Evolutionary conservation across 2,329 filamentous ascomycete species (phyloP), one percentile per base, ranked within the genome.

Genomic region (Fusarium sp.): DNA sequence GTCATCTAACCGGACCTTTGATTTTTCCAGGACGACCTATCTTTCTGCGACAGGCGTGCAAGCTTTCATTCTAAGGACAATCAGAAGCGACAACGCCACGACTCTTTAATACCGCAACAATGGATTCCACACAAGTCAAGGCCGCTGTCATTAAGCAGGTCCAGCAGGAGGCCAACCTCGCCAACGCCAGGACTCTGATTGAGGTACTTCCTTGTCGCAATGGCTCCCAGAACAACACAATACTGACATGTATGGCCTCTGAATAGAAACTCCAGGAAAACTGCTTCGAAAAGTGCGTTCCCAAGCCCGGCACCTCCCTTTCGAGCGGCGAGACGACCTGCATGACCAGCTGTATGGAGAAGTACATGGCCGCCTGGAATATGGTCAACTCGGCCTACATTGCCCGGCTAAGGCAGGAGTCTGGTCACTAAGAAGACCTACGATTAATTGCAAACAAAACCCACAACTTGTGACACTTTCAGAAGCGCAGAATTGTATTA

Each of bases 281-380:
- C 77, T 94, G 91, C 80, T 94, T 92, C 79, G 85, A 91, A 42
- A 88, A 87, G 74, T 94, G 91, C 76, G 79, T 93, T 14, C 82
- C 89, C 45, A 87, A 88, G 71, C 88, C 91, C 49, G 88, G 89
- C 54, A 75, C 81, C 45, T 86, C 85, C 49, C 78, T 93, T 52
- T 88, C 87, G 45, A 84, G 82, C 76, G 77, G 83, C 76, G 91
- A 94, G 75, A 81, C 86, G 72, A 81, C 84, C 19, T 94, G 91
- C 79, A 82, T 91, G 71, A 90, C 84, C 17, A 81, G 84, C 58
- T 94, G 91, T 80, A 91, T 93, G 86, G 90, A 93, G 70, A 93
- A 93, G 77, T 94, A 93, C 81, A 91, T 93, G 82, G 79, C 82
- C 29, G 84, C 89, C 10, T 94, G 91, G 91, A 93, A 93, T 78